phyloP scores from a whole-genome alignment of 345 rosid species.

The Salix udensis region DNA sequence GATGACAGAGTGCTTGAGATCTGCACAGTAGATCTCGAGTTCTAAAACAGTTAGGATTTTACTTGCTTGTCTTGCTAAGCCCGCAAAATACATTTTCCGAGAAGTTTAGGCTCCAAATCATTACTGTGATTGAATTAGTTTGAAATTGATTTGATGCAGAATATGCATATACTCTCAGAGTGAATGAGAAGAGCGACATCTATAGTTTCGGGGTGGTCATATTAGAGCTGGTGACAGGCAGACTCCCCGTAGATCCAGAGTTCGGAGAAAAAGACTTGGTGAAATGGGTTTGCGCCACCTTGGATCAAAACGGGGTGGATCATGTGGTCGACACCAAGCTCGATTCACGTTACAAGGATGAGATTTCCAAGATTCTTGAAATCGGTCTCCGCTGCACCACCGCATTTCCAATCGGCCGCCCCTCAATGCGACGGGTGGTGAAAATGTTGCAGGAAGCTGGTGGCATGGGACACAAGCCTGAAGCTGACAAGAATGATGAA shows the following conservation, averaged over 20 bases:
- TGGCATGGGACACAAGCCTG: slow-evolving; percentile 25
- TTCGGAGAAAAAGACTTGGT: slow-evolving; percentile 78
- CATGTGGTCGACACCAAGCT: slow-evolving; percentile 63
- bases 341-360: slow-evolving; percentile 43
- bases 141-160: slow-evolving; percentile 39
- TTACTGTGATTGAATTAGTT: background rate
- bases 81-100: too few relatives aligned
- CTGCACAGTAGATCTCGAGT: too few relatives aligned
- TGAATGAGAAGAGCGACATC: slow-evolving; percentile 91
- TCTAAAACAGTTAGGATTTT: too few relatives aligned
- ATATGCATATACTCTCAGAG: slow-evolving; percentile 78
- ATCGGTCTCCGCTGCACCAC: slow-evolving; percentile 71
- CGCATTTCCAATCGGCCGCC: slow-evolving; percentile 73
- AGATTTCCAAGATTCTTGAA: slow-evolving; percentile 57
- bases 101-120: background rate
- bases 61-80: too few relatives aligned
- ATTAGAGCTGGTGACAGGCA: slow-evolving; percentile 76
- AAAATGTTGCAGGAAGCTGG: slow-evolving; percentile 69
- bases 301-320: slow-evolving; percentile 50
- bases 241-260: slow-evolving; percentile 58
- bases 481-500: slow-evolving; percentile 41
- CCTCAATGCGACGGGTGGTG: slow-evolving; percentile 88
- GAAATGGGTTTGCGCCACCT: slow-evolving; percentile 59
- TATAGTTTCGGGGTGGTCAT: slow-evolving; percentile 89
- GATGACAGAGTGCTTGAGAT: too few relatives aligned